Conservation (phyloP, 169 alveolate genomes). For the Fabrea salina region DNA sequence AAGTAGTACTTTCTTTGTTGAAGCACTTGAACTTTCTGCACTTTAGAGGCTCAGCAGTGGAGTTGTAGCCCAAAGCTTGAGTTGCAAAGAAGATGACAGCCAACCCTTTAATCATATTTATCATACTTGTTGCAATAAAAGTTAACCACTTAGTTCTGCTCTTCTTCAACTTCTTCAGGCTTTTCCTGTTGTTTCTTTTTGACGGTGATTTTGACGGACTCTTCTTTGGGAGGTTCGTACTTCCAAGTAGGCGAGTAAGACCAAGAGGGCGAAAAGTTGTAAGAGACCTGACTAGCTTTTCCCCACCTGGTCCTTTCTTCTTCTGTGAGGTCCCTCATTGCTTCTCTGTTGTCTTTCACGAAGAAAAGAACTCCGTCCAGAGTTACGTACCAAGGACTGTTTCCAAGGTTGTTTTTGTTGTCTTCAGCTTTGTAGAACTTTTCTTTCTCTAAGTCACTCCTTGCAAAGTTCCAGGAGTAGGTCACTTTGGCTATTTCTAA, state of each 20-base stretch:
- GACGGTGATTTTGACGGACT: neutral
- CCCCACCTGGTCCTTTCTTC: constrained; percentile 27
- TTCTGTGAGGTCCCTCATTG: neutral
- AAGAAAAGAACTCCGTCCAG: constrained; percentile 29
- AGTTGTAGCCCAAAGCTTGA: no score
- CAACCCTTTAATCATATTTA: no score
- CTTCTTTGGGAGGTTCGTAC: constrained; percentile 19
- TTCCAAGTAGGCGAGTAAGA: neutral
- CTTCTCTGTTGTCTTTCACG: constrained; percentile 21
- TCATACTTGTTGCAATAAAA: no score
- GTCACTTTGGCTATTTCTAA: neutral
- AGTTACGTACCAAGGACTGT: constrained; percentile 19
- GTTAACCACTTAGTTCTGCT: no score
- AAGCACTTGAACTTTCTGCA: no score
- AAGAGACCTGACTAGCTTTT: neutral
- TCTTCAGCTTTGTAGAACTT: neutral
- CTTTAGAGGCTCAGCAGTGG: no score
- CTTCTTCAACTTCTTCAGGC: no score
- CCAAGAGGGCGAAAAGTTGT: no score
- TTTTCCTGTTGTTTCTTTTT: neutral
- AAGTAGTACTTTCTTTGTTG: no score
- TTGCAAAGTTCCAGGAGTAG: neutral
- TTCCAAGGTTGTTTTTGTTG: neutral
- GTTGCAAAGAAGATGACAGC: no score
- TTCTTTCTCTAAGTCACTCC: neutral